These are phyloP conservation scores for Teratosphaeria destructans DNA, from an alignment of 2,329 filamentous ascomycete species.

Conservation along the genomic window DNA sequence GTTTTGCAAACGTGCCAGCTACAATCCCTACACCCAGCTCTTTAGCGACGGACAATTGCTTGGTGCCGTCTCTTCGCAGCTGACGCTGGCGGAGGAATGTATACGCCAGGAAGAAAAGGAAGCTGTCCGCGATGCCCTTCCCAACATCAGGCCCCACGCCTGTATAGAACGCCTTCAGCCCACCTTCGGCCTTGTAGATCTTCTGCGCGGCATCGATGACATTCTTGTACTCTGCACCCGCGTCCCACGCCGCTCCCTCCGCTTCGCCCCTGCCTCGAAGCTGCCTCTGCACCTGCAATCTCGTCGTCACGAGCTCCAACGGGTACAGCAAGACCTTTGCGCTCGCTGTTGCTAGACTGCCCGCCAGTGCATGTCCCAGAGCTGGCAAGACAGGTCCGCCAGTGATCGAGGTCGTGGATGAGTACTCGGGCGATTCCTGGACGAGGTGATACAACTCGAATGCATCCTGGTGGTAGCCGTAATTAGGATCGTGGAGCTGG, in stretches of 20 bases:
- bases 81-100: slow-evolving; percentile 43
- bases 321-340: slow-evolving; percentile 74
- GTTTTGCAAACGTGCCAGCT: slow-evolving; percentile 63
- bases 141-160: slow-evolving; percentile 34
- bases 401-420: background rate
- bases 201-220: slow-evolving; percentile 59
- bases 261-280: slow-evolving; percentile 31
- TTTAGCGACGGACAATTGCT: slow-evolving; percentile 50
- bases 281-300: slow-evolving; percentile 67
- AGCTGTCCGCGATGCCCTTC: slow-evolving; percentile 55
- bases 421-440: slow-evolving; percentile 9
- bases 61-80: slow-evolving; percentile 27
- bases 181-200: slow-evolving; percentile 64
- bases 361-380: slow-evolving; percentile 71
- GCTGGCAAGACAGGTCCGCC: slow-evolving; percentile 51
- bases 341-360: slow-evolving; percentile 65
- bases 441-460: slow-evolving; percentile 21
- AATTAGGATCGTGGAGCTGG: slow-evolving; percentile 13
- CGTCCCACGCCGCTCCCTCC: slow-evolving; percentile 22
- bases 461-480: slow-evolving; percentile 15
- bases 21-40: slow-evolving; percentile 65
- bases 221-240: slow-evolving; percentile 47
- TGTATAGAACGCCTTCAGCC: slow-evolving; percentile 55
- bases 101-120: slow-evolving; percentile 80
- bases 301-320: slow-evolving; percentile 68